Conservation (phyloP, 2,329 filamentous ascomycete genomes). For the Elsinoe batatas region DNA sequence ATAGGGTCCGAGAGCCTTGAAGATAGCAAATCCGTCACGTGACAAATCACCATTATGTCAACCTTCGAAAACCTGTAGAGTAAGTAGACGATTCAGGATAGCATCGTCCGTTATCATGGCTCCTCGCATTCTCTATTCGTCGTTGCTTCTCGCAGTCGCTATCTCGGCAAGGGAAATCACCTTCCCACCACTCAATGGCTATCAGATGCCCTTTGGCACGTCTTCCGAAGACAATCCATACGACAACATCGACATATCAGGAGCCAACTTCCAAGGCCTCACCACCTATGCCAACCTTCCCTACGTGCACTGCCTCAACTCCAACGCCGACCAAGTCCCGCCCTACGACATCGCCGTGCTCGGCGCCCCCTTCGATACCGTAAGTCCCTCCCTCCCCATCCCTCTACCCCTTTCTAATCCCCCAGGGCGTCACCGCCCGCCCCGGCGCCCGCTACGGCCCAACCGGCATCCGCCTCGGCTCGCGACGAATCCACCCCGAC, state of each 20-base stretch:
- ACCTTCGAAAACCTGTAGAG: not conserved
- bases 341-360: constrained; percentile 41
- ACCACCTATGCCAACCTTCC: constrained; percentile 39
- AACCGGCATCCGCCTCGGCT: constrained; percentile 42
- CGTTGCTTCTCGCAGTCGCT: constrained; percentile 14
- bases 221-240: constrained; percentile 21
- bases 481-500: constrained; percentile 36
- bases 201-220: constrained; percentile 26
- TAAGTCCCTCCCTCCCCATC: constrained; percentile 20
- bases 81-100: not conserved
- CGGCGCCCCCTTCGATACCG: constrained; percentile 42
- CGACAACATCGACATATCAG: constrained; percentile 18
- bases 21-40: not conserved
- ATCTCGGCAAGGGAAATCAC: constrained; percentile 32
- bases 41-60: not conserved
- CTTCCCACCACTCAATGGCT: constrained; percentile 33
- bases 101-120: constrained; percentile 2
- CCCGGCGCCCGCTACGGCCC: constrained; percentile 44
- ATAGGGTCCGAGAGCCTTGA: too few relatives aligned
- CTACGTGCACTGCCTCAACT: constrained; percentile 38
- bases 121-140: not conserved
- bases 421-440: constrained; percentile 6
- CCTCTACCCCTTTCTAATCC: not conserved
- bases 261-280: constrained; percentile 32
- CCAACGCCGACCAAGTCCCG: constrained; percentile 19